A percentile compares a stretch with the other conserved stretches of the same genome.
Conservation (phyloP, 1,284 basidiomycete species). For the Heterobasidion parviporum region DNA sequence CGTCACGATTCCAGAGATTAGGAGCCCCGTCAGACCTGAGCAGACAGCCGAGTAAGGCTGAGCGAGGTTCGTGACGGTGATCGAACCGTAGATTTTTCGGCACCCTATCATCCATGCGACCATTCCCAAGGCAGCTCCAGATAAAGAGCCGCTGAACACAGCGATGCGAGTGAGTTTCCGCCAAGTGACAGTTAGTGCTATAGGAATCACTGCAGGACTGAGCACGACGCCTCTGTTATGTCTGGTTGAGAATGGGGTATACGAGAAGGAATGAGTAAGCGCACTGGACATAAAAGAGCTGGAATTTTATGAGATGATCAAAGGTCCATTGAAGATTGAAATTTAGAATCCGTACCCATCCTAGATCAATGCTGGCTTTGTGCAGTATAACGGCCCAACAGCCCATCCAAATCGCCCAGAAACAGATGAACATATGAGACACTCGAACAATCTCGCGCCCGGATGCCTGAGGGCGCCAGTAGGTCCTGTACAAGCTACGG, state of each 20-base stretch:
- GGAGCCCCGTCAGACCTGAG: constrained; percentile 34
- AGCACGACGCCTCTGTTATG: constrained; percentile 31
- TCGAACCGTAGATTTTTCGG: constrained; percentile 38
- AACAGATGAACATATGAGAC: constrained; percentile 43
- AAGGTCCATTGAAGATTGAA: neutral
- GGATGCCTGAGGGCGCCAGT: constrained; percentile 54
- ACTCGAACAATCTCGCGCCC: constrained; percentile 55
- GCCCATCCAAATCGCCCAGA: constrained; percentile 56
- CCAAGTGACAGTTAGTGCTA: constrained; percentile 40
- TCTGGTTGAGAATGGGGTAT: neutral
- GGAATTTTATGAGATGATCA: neutral
- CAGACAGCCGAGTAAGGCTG: constrained; percentile 40
- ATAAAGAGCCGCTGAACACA: constrained; percentile 33
- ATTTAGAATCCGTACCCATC: constrained; percentile 23
- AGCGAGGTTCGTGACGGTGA: constrained; percentile 35
- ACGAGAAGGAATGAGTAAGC: constrained; percentile 9
- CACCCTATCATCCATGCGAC: constrained; percentile 45
- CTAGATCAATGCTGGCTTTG: constrained; percentile 32
- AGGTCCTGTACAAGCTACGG: constrained; percentile 50
- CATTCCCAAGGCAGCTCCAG: constrained; percentile 36
- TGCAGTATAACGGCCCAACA: constrained; percentile 39
- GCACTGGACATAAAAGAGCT: constrained; percentile 41
- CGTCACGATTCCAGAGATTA: constrained; percentile 37
- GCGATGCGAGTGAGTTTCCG: constrained; percentile 33
- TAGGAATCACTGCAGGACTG: constrained; percentile 40